Evolutionary conservation across 495 filamentous ascomycete species (phyloP).

Genomic region (Extremus antarcticus): DNA sequence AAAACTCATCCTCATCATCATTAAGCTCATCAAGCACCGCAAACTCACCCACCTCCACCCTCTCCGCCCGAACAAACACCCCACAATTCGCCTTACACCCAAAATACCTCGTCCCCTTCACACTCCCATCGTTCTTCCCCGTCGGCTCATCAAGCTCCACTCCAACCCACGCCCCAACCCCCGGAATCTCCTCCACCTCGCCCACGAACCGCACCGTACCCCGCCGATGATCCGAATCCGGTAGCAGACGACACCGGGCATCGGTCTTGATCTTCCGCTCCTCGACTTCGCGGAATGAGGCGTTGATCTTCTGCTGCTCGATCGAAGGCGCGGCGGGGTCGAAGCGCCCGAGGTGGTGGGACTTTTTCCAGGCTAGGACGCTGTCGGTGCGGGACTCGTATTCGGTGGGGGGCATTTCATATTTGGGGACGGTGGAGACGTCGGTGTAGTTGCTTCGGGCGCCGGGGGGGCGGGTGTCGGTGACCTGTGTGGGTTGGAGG

Average conservation of each 20-base stretch:
- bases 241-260: constrained; percentile 51
- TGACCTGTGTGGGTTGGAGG: constrained; percentile 45
- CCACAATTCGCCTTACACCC: constrained; percentile 67
- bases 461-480: constrained; percentile 63
- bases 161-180: constrained; percentile 64
- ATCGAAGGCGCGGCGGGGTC: constrained; percentile 62
- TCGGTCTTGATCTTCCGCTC: constrained; percentile 50
- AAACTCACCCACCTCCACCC: constrained; percentile 81
- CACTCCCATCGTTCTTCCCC: constrained; percentile 89
- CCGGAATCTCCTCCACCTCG: constrained; percentile 66
- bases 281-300: constrained; percentile 53
- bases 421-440: constrained; percentile 71
- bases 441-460: constrained; percentile 68
- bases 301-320: constrained; percentile 57
- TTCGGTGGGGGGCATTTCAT: constrained; percentile 63
- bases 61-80: constrained; percentile 88
- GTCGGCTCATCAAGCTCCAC: constrained; percentile 69
- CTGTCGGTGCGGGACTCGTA: constrained; percentile 78
- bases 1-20: constrained; percentile 51
- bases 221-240: constrained; percentile 55
- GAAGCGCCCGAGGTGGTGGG: constrained; percentile 85
- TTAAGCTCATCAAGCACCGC: constrained; percentile 49
- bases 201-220: constrained; percentile 80
- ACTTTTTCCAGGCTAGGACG: constrained; percentile 87
- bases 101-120: constrained; percentile 90